A percentile compares a stretch with the other conserved stretches of the same genome.
Conservation (phyloP, 2,329 filamentous ascomycete species). For the Penicillium sp. region DNA sequence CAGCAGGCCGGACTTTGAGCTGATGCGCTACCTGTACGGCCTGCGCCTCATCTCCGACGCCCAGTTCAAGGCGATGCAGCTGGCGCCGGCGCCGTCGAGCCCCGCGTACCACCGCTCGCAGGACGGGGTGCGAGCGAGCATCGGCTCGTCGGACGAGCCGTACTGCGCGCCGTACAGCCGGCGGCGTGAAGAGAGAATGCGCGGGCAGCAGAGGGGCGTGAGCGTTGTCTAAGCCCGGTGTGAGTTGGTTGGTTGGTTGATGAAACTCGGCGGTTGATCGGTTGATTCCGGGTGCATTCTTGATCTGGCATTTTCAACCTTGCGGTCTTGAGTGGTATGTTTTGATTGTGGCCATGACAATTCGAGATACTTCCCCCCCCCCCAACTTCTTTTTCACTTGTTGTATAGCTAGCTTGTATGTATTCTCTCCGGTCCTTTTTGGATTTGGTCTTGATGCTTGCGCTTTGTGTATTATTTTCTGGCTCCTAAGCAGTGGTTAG, state of each 20-base stretch:
- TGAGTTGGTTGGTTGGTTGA: not conserved
- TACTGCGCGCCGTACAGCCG: constrained; percentile 41
- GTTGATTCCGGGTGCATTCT: no score
- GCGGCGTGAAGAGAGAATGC: constrained; percentile 40
- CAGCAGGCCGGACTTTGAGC: constrained; percentile 42
- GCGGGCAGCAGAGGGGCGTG: constrained; percentile 33
- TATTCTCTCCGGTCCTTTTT: no score
- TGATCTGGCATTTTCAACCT: constrained; percentile 1
- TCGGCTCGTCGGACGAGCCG: constrained; percentile 42
- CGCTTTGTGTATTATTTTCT: no score
- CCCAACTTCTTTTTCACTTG: no score
- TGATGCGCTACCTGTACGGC: constrained; percentile 47
- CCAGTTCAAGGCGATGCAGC: constrained; percentile 45
- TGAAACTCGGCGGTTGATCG: no score
- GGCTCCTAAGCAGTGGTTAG: no score
- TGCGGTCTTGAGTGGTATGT: constrained; percentile 1
- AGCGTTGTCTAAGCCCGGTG: constrained; percentile 31
- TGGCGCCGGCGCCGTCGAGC: constrained; percentile 37
- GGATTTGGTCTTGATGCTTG: no score
- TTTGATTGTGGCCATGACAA: no score
- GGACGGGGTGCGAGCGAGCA: constrained; percentile 35
- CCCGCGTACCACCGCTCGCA: constrained; percentile 39
- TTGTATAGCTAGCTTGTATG: no score
- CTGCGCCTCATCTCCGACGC: constrained; percentile 43
- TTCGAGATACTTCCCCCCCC: no score